Evolutionary conservation across 805 yeast genomes (phyloP).

Genomic region (Scheffersomyces spartinae): DNA sequence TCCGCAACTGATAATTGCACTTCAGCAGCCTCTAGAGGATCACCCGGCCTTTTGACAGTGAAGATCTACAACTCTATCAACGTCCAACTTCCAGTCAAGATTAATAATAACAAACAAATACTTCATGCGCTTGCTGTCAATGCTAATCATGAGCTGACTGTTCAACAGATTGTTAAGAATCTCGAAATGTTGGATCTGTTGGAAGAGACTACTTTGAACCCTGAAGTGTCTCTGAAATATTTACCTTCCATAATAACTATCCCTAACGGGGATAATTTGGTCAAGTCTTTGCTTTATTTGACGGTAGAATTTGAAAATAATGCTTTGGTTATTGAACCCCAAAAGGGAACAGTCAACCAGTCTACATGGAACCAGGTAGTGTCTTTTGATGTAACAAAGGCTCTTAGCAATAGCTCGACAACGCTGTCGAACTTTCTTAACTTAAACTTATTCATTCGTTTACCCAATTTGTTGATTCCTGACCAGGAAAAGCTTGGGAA

Average conservation of each 20-base stretch:
- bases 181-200: conserved; percentile 7
- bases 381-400: conserved; percentile 75
- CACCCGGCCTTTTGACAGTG: conserved; percentile 68
- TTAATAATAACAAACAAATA: conserved; percentile 52
- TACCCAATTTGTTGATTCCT: conserved; percentile 55
- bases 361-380: conserved; percentile 86
- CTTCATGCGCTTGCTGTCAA: conserved; percentile 56
- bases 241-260: conserved; percentile 46
- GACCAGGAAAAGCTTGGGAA: conserved; percentile 19
- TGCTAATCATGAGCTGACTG: conserved; percentile 16
- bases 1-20: neutral
- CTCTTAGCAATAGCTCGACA: conserved; percentile 9
- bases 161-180: conserved; percentile 21
- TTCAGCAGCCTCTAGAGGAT: no score
- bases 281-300: conserved; percentile 65
- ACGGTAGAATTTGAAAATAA: conserved; percentile 93
- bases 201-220: conserved; percentile 6
- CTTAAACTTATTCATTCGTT: conserved; percentile 67
- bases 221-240: conserved; percentile 9
- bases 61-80: conserved; percentile 63
- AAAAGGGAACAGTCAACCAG: conserved; percentile 63
- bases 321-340: conserved; percentile 79
- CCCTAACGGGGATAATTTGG: conserved; percentile 39
- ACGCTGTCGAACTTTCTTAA: conserved; percentile 43
- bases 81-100: conserved; percentile 58